Base-by-base conservation (phyloP, 495 filamentous ascomycete species). In the Neurospora sp. region DNA sequence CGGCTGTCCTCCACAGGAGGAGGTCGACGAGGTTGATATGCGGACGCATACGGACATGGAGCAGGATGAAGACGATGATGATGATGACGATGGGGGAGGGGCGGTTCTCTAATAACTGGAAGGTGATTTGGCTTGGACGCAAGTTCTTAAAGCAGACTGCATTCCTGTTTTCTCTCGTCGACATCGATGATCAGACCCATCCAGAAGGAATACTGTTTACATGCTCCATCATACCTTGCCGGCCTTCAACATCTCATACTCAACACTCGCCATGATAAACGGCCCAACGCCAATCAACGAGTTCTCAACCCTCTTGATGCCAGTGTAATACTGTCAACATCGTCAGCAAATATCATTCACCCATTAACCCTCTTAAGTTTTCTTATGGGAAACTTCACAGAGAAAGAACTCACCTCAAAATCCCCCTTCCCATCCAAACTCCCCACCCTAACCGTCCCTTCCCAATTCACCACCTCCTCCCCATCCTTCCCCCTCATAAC, bases 401-500 rank as follows among this genome's bases (percentile, higher is more conserved):
- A 27, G 18, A 38, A 44, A 44, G 4, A 42, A 75, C 77, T 75
- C 39, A 81, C 84, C 76, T 85, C 79, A 74, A 82, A 87, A 38
- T 79, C 82, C n/a, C 81, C 87, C 12, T 82, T 83, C 12, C 84
- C 82, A 68, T 83, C 82, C 71, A 89, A 78, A 73, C 87, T 88
- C 31, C 88, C 87, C 10, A 89, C 87, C 59, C 79, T 72, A 39
- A 89, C 88, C 18, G 87, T 89, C 10, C 86, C 86, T 72, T 86
- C 83, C 79, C 85, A 88, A 68, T 85, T 81, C 35, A 88, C 35
- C 35, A 37, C 27, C 27, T n/a, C 42, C 18, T 45, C 2, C 1
- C 84, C 86, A 74, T 84, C 80, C 22, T 70, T 72, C 44, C 72
- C 72, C 8, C 74, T 72, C 53, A 31, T 74, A 42, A 42, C 40